Evolutionary conservation across 352 stramenopile genomes (phyloP), one percentile per base, ranked within the genome.

Genomic region (Salisapilia sapeloensis): DNA sequence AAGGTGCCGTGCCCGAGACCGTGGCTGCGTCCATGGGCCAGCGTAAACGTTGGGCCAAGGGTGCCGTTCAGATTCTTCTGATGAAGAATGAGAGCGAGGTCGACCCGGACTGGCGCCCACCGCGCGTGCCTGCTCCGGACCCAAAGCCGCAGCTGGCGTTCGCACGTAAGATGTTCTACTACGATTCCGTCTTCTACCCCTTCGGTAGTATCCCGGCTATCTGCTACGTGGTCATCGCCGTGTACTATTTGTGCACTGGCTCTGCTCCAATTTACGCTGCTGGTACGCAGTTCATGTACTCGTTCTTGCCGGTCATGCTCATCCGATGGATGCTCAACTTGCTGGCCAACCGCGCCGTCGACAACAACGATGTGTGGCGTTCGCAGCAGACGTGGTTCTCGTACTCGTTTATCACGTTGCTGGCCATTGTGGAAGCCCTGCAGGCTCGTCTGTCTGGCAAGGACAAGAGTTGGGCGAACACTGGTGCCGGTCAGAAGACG

Each of bases 321-420:
- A 52, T 60, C 10, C 60, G 63, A 33, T 87, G 72, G 70, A 43
- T 92, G 46, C 56, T 92, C 10, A 84, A 83, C 50, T 39, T 85
- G 58, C 27, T 92, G 33, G 66, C 72, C 1, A 92, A 92, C 42
- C 76, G 76, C 15, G 63, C 67, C 9, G 76, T 92, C 38, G 76
- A 92, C 51, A 86, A 81, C 53, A 89, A 89, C 44, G 76, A 92
- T 30, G 76, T 92, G 59, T 85, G 62, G 70, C 76, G 76, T 52
- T 64, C 70, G 0, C 76, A 92, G 60, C 72, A 92, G 57, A 89
- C 72, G 22, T 92, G 76, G 72, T 92, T 92, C 39, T 89, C 76
- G 29, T 92, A 87, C 60, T 64, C 76, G 45, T 92, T 92, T 46
- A 84, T 89, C 25, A 89, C 70, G 52, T 51, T 82, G 60, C 49